These are phyloP conservation scores for Carnegiea gigantea DNA, from an alignment of 179 eudicot genomes.

Conservation along the genomic window DNA sequence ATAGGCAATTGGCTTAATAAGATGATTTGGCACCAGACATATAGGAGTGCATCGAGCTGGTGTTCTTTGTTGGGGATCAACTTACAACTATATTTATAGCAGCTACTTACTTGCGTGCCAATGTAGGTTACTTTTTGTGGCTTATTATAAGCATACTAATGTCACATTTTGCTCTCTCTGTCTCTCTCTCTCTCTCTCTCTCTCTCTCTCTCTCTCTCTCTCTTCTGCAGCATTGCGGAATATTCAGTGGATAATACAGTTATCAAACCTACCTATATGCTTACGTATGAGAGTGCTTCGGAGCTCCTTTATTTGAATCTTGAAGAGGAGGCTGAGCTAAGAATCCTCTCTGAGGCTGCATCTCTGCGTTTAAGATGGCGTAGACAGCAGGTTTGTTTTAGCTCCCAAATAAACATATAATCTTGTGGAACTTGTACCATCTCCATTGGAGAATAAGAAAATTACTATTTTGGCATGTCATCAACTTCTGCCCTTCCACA, in stretches of 20 bases:
- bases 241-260: constrained; percentile 70
- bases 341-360: constrained; percentile 86
- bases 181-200: constrained; percentile 17
- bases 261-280: constrained; percentile 90
- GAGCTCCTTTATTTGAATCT: constrained; percentile 89
- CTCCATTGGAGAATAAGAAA: not conserved
- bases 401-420: not conserved
- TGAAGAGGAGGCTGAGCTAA: constrained; percentile 82
- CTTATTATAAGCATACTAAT: not conserved
- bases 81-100: not conserved
- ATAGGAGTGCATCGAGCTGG: not conserved
- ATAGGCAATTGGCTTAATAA: not conserved
- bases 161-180: not conserved
- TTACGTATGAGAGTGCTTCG: constrained; percentile 95
- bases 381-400: constrained; percentile 54
- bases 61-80: constrained; percentile 10
- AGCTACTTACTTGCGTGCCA: not conserved
- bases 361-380: constrained; percentile 84
- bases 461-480: not conserved
- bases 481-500: too few relatives aligned
- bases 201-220: constrained; percentile 7
- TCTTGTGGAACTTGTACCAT: not conserved
- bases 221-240: constrained; percentile 75
- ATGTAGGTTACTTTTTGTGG: not conserved
- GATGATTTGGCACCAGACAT: not conserved